Base-by-base conservation (phyloP, 1,284 basidiomycete species). In the Cryptococcus depauperatus region DNA sequence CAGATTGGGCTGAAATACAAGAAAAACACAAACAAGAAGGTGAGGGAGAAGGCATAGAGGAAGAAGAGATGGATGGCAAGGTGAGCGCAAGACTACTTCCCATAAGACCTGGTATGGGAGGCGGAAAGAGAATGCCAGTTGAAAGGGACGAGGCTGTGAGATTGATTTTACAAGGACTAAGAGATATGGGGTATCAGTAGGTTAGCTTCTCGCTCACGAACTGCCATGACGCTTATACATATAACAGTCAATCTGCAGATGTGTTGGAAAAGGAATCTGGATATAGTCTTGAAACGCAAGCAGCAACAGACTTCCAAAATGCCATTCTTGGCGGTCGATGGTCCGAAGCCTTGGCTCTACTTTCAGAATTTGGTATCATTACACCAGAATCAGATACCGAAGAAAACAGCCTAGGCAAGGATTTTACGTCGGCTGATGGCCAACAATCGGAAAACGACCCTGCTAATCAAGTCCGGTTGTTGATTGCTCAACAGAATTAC, bases 401-500 rank as follows among this genome's bases (percentile, higher is more conserved):
- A 3, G 58, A 61, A 50, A 54, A 44, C 26, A 59, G 50, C 37
- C 58, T 54, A 37, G 56, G 59, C 14, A 43, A 52, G 0, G 65
- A 61, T 0, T 46, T 46, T 9, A 57, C 54, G 37, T 51, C 57
- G 1, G 55, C 48, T 18, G 56, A 55, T 29, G 51, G 50, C 9
- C 55, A 51, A 9, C 34, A 37, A 5, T 47, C 46, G 18, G 25
- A 41, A 6, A 41, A 40, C 16, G 14, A 2, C 18, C 22, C 44
- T 4, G 48, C 50, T 34, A 65, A 93, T 83, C 80, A 84, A 58
- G 83, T 86, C 18, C 82, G 77, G 52, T 95, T 93, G 69, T 74
- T 92, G 53, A 84, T 98, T 47, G 83, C 83, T 48, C 84, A 86
- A 71, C 93, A 98, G 76, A 92, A 95, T 72, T 98, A 96, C 68